phyloP scores from a whole-genome alignment of 2,329 filamentous ascomycete species.

The Blumeria graminis region DNA sequence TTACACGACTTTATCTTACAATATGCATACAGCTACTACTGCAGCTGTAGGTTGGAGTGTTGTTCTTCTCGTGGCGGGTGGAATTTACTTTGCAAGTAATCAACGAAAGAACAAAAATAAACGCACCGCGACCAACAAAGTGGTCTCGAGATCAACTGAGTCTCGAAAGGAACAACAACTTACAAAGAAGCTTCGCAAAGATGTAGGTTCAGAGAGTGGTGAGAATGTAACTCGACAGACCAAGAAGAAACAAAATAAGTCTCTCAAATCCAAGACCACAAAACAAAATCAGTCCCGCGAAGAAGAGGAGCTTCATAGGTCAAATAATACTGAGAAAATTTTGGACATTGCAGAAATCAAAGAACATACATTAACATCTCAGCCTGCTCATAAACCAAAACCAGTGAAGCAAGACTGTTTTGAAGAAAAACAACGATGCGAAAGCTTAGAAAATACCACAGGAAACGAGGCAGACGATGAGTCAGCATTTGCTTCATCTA shows the following conservation, averaged over 20 bases:
- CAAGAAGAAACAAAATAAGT: slow-evolving; percentile 6
- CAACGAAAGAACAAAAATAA: slow-evolving; percentile 8
- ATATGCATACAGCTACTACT: slow-evolving; percentile 13
- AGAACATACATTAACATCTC: slow-evolving; percentile 30
- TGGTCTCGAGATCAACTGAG: slow-evolving; percentile 7
- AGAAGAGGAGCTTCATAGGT: slow-evolving; percentile 33
- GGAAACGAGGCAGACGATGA: slow-evolving; percentile 55
- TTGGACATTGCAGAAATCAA: slow-evolving; percentile 43
- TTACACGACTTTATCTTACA: neutral
- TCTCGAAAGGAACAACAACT: slow-evolving; percentile 9
- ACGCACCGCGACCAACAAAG: slow-evolving; percentile 6
- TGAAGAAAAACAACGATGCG: slow-evolving; percentile 23
- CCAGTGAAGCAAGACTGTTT: slow-evolving; percentile 45
- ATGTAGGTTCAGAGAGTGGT: slow-evolving; percentile 7
- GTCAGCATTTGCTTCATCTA: slow-evolving; percentile 44
- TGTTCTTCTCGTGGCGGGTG: slow-evolving; percentile 13
- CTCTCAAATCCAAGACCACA: slow-evolving; percentile 9
- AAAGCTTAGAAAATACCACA: slow-evolving; percentile 23
- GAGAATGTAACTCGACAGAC: slow-evolving; percentile 5
- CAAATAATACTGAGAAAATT: slow-evolving; percentile 55
- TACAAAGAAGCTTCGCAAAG: slow-evolving; percentile 10
- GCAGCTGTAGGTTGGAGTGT: slow-evolving; percentile 17
- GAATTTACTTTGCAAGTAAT: slow-evolving; percentile 10
- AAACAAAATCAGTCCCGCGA: slow-evolving; percentile 2
- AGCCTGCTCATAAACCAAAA: slow-evolving; percentile 20